Conservation (phyloP, 805 yeast genomes). For the Candida sithepensis region DNA sequence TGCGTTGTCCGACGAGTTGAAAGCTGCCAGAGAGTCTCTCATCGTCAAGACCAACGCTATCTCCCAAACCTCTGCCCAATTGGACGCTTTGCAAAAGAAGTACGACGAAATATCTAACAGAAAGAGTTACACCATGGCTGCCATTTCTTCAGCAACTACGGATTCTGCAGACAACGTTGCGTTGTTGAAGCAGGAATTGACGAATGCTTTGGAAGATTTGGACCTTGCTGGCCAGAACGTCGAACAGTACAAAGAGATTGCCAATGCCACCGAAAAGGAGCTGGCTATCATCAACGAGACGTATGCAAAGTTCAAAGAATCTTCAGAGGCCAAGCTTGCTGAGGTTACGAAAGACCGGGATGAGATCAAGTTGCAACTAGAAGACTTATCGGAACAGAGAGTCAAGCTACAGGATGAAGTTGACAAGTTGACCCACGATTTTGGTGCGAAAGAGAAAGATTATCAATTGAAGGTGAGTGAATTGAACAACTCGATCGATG, state of each 20-base stretch:
- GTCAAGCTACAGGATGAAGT: conserved; percentile 12
- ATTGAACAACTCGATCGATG: conserved; percentile 20
- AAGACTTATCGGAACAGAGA: conserved; percentile 10
- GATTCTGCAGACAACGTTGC: conserved; percentile 21
- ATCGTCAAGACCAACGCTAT: conserved; percentile 36
- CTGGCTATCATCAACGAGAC: conserved; percentile 50
- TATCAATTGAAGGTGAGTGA: conserved; percentile 20
- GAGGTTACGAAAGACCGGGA: conserved; percentile 11
- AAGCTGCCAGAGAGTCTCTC: conserved; percentile 39
- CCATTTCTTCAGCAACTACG: conserved; percentile 17
- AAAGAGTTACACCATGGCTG: conserved; percentile 27
- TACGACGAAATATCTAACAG: conserved; percentile 26
- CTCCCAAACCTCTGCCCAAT: conserved; percentile 37
- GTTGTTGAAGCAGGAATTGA: conserved; percentile 30
- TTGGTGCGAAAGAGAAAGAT: conserved; percentile 8
- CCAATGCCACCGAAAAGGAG: conserved; percentile 65
- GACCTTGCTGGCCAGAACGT: conserved; percentile 54
- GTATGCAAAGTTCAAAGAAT: conserved; percentile 43
- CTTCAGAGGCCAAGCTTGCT: conserved; percentile 22
- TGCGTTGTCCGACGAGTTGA: conserved; percentile 43
- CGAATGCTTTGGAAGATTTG: conserved; percentile 48
- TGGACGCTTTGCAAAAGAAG: conserved; percentile 33
- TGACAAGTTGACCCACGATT: conserved; percentile 9
- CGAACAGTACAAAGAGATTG: conserved; percentile 59
- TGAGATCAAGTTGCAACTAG: conserved; percentile 10